A percentile compares a stretch with the other conserved stretches of the same genome.
Evolutionary conservation across 495 filamentous ascomycete species (phyloP).

Genomic region (Xylaria grammica): DNA sequence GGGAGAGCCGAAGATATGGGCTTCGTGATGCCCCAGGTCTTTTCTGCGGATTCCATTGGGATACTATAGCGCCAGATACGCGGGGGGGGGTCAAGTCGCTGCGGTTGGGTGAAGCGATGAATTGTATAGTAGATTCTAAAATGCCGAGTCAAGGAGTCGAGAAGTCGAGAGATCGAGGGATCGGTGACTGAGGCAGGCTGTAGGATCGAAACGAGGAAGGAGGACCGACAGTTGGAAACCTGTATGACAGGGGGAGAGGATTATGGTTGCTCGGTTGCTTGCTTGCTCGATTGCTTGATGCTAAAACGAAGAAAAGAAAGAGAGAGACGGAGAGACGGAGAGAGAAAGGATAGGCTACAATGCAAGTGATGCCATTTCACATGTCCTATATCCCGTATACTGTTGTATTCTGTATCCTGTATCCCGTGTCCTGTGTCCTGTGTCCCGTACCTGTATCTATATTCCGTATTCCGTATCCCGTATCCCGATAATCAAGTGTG

Average conservation of each 20-base stretch:
- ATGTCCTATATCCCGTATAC: neutral
- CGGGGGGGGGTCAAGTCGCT: neutral
- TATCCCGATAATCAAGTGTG: neutral
- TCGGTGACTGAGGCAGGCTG: neutral
- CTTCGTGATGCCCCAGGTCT: constrained; percentile 76
- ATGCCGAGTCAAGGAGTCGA: too few relatives aligned
- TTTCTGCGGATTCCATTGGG: constrained; percentile 38
- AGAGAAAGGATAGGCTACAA: too few relatives aligned
- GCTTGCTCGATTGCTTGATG: neutral
- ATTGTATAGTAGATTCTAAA: too few relatives aligned
- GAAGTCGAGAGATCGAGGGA: neutral
- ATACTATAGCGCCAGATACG: neutral
- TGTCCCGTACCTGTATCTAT: neutral
- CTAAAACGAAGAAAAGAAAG: neutral
- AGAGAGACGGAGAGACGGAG: too few relatives aligned
- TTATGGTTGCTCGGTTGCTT: too few relatives aligned
- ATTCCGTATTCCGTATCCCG: neutral
- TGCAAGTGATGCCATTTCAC: constrained; percentile 8
- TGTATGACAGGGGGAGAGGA: neutral
- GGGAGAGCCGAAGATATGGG: constrained; percentile 81
- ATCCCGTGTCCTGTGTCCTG: neutral
- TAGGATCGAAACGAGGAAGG: neutral
- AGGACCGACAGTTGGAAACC: neutral
- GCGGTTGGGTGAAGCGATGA: too few relatives aligned
- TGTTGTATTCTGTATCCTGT: neutral